Conservation (phyloP, 805 yeast species). For the Metschnikowia colocasiae region DNA sequence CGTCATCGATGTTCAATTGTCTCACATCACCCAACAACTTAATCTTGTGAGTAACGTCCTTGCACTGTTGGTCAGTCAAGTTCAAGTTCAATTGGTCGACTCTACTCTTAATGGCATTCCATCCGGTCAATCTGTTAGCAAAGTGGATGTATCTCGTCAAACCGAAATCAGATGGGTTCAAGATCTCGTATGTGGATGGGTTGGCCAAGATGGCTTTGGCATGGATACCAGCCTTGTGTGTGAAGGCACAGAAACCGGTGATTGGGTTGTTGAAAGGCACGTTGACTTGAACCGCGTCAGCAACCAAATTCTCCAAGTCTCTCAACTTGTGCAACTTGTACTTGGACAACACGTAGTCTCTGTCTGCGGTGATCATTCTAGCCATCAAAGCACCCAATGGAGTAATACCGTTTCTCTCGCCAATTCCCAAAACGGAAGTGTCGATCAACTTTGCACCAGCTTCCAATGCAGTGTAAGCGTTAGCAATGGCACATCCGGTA, state of each 20-base stretch:
- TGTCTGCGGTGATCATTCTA: conserved; percentile 59
- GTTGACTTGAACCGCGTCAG: conserved; percentile 56
- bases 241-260: conserved; percentile 62
- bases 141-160: conserved; percentile 59
- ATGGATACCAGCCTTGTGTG: conserved; percentile 63
- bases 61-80: conserved; percentile 54
- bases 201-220: conserved; percentile 61
- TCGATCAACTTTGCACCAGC: conserved; percentile 60
- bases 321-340: conserved; percentile 54
- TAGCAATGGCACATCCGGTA: conserved; percentile 62
- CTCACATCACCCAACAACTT: conserved; percentile 58
- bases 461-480: conserved; percentile 60
- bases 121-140: conserved; percentile 59
- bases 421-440: conserved; percentile 57
- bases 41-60: conserved; percentile 52
- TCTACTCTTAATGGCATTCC: conserved; percentile 61
- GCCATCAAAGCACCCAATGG: conserved; percentile 63
- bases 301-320: conserved; percentile 56
- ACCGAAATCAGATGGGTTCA: conserved; percentile 57
- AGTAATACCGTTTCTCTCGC: conserved; percentile 62
- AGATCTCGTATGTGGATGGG: conserved; percentile 60
- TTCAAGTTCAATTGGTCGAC: conserved; percentile 57
- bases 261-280: conserved; percentile 61
- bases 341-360: conserved; percentile 56
- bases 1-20: conserved; percentile 58